Conservation (phyloP, 129 eudicot genomes). For the Escallonia rubra region DNA sequence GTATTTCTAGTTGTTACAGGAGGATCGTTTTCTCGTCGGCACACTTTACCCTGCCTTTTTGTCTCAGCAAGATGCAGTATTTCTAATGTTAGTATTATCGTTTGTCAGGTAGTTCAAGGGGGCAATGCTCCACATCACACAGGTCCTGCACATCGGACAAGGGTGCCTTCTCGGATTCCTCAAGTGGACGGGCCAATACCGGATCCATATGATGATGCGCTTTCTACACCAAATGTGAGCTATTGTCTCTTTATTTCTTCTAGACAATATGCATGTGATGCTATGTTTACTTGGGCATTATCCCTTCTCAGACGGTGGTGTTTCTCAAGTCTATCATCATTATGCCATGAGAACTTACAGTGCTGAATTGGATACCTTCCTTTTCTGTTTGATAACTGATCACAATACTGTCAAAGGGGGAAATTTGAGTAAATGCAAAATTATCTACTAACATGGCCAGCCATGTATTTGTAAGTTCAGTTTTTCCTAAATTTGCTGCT, state of each 20-base stretch:
- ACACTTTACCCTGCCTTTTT: no score
- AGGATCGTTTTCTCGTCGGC: no score
- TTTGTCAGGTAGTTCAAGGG: slow-evolving; percentile 47
- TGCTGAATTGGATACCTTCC: no score
- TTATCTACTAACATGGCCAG: no score
- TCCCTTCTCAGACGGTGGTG: background rate
- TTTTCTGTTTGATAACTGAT: no score
- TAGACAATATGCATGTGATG: background rate
- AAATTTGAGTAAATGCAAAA: no score
- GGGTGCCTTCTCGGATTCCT: slow-evolving; percentile 52
- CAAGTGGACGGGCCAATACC: slow-evolving; percentile 96
- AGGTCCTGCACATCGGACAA: slow-evolving; percentile 24
- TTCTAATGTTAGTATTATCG: background rate
- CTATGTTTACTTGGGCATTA: slow-evolving; percentile 2
- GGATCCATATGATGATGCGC: slow-evolving; percentile 91
- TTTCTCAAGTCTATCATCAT: background rate
- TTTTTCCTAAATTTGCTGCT: no score
- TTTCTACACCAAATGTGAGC: slow-evolving; percentile 93
- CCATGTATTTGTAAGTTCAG: no score
- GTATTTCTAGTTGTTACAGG: no score
- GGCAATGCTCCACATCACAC: slow-evolving; percentile 17
- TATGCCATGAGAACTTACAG: no score
- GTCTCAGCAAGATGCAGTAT: no score
- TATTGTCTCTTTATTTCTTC: slow-evolving; percentile 8
- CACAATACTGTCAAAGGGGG: no score